Evolutionary conservation across 441 rosid species (phyloP).

Genomic region (Kokia cookei): DNA sequence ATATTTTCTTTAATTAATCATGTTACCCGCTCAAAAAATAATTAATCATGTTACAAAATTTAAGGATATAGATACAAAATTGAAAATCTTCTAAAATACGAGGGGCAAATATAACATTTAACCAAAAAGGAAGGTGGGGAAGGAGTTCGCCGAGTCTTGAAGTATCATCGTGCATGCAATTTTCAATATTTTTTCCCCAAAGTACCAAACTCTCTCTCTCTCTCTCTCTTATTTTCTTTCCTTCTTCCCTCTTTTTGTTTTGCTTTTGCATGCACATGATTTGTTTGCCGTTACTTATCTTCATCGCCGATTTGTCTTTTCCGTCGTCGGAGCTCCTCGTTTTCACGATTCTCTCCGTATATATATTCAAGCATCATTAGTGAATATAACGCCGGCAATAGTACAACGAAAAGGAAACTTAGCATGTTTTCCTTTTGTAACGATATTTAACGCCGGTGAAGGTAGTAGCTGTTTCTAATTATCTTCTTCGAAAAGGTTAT

Average conservation of each 20-base stretch:
- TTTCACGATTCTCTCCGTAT: not conserved
- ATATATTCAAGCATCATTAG: not conserved
- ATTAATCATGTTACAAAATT: too few species aligned
- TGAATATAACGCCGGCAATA: conserved; percentile 4
- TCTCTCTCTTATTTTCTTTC: not conserved
- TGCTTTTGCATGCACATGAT: conserved; percentile 32
- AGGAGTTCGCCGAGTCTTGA: conserved; percentile 68
- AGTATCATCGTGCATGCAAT: conserved; percentile 81
- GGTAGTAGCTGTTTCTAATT: not conserved
- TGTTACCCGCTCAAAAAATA: too few species aligned
- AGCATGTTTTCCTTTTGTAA: not conserved
- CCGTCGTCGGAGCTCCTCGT: conserved; percentile 12
- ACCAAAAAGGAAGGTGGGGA: not conserved
- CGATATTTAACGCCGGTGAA: not conserved
- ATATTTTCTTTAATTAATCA: too few species aligned
- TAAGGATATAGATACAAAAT: too few species aligned
- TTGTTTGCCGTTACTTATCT: conserved; percentile 16
- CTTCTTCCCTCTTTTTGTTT: not conserved
- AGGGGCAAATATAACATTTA: not conserved
- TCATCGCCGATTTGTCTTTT: conserved; percentile 18
- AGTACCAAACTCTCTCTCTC: conserved; percentile 24
- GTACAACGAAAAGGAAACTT: conserved; percentile 17
- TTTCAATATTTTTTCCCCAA: conserved; percentile 6
- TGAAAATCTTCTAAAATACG: not conserved
- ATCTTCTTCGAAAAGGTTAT: not conserved